These are phyloP conservation scores for Achlya hypogyna DNA, from an alignment of 352 stramenopile genomes.

Conservation along the genomic window DNA sequence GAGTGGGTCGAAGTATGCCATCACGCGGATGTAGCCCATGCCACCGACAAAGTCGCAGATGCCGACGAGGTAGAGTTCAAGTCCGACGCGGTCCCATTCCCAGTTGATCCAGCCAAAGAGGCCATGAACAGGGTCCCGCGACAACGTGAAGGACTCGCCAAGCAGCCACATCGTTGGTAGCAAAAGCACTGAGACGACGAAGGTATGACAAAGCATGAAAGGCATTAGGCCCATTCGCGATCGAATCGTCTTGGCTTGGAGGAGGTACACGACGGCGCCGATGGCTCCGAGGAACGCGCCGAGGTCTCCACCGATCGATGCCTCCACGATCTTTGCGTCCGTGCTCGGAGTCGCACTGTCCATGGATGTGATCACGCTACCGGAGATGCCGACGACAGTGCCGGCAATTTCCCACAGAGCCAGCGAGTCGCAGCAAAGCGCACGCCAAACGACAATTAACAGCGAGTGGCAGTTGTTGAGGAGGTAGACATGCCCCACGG, in stretches of 20 bases:
- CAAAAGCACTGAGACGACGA: constrained; percentile 54
- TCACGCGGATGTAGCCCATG: constrained; percentile 77
- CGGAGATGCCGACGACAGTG: constrained; percentile 65
- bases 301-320: constrained; percentile 53
- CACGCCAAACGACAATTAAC: constrained; percentile 40
- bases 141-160: constrained; percentile 41
- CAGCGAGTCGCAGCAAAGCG: constrained; percentile 20
- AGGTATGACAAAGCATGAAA: constrained; percentile 52
- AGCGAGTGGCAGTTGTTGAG: constrained; percentile 85
- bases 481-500: constrained; percentile 75
- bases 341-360: constrained; percentile 25
- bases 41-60: constrained; percentile 84
- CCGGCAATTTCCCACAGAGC: constrained; percentile 67
- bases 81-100: constrained; percentile 30
- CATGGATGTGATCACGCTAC: constrained; percentile 62
- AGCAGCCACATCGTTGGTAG: constrained; percentile 36
- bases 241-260: constrained; percentile 64
- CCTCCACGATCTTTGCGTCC: constrained; percentile 27
- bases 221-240: constrained; percentile 63
- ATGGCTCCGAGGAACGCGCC: constrained; percentile 61
- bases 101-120: constrained; percentile 81
- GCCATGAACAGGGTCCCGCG: constrained; percentile 53
- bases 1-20: constrained; percentile 89
- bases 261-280: constrained; percentile 61
- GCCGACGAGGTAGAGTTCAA: constrained; percentile 77